A percentile compares a stretch with the other conserved stretches of the same genome.
Conservation (phyloP, 148 eudicot genomes). For the Cornus controversa region DNA sequence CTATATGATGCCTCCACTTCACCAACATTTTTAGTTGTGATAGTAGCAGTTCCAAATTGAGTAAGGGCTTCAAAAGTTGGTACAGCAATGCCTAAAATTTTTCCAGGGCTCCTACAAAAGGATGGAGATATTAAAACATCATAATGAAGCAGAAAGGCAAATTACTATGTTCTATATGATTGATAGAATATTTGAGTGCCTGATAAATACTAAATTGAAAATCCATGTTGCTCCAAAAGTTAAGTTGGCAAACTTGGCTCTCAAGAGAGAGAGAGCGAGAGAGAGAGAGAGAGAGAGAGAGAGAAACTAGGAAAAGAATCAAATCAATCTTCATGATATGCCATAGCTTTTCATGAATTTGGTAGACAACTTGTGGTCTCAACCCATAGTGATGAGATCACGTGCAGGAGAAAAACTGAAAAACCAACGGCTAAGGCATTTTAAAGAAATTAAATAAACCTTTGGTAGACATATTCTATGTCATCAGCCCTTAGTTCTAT, state of each 20-base stretch:
- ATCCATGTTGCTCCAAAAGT: not conserved
- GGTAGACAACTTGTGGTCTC: no score
- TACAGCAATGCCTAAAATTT: constrained; percentile 64
- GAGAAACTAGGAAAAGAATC: not conserved
- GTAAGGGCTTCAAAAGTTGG: constrained; percentile 94
- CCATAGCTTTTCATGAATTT: not conserved
- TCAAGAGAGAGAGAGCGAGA: not conserved
- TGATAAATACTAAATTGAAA: not conserved
- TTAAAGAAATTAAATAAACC: constrained; percentile 31
- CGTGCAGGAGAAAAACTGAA: no score
- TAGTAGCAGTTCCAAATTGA: constrained; percentile 78
- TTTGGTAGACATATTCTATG: constrained; percentile 85
- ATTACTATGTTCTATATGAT: not conserved
- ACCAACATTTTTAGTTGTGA: constrained; percentile 71
- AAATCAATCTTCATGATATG: not conserved
- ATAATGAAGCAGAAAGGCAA: not conserved
- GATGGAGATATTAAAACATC: constrained; percentile 2
- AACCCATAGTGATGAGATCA: not conserved
- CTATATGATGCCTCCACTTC: constrained; percentile 96
- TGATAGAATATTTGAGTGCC: no score
- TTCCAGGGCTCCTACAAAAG: constrained; percentile 84
- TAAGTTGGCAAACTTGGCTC: not conserved
- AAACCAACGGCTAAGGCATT: not conserved
- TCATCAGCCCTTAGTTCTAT: constrained; percentile 89
- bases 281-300: not conserved